Evolutionary conservation across 2,329 filamentous ascomycete genomes (phyloP), one percentile per base, ranked within the genome.

Genomic region (Magnaporthiopsis incrustans): DNA sequence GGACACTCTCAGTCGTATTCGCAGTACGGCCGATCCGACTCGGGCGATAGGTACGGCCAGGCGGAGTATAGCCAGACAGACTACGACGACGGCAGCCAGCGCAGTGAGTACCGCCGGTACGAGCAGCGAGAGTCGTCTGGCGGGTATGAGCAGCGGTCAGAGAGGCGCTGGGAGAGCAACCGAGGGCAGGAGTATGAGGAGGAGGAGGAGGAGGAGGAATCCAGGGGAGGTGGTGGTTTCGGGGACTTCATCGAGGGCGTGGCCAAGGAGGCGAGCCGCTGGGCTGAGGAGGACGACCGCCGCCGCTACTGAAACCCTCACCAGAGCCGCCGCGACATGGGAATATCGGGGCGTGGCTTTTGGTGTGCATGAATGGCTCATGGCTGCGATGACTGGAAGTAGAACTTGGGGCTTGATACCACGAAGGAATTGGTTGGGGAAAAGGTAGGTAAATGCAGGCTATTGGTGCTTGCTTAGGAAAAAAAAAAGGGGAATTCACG

Each of bases 91-190:
- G 87, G 87, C 61, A 83, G 83, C 60, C 78, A 81, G 63, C 78
- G 80, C 64, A 80, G 82, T 56, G 84, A 88, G 65, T 89, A 87
- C 74, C 79, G 80, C 65, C 83, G 85, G 38, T 87, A 84, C 67
- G 86, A 89, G 69, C 82, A 88, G 70, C 78, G 83, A 60, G 76
- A 80, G 44, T 71, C 73, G 7, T 73, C 73, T 33, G 72, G 74
- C 67, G 82, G 59, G 27, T 88, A 86, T 68, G 78, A 88, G 70
- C 80, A 88, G 71, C 78, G 77, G 60, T 70, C 57, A 69, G 71
- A 27, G 67, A 69, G 50, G 33, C 66, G 70, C 32, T 67, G 67
- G 22, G 65, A 65, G 22, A 60, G 63, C 56, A 62, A 64, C 22
- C 64, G 63, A 10, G 65, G 61, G 35, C 57, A 26, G 18, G 53